These are phyloP conservation scores for Ilyonectria mors-panacis DNA, from an alignment of 2,329 filamentous ascomycete species.

Conservation along the genomic window DNA sequence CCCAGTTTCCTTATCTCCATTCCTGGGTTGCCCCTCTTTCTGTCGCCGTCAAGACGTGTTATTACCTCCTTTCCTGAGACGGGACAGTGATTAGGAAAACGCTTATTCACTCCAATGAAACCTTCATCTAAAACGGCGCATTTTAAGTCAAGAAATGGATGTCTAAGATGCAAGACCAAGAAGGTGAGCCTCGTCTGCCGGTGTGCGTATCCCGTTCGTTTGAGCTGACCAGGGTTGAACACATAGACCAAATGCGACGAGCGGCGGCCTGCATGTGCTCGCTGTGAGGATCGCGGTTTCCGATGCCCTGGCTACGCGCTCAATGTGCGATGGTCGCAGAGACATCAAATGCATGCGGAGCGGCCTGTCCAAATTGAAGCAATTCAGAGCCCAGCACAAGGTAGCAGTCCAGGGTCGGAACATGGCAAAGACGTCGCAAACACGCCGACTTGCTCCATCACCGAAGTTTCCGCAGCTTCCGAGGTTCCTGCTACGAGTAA, in stretches of 20 bases:
- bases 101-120: constrained; percentile 5
- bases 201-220: neutral
- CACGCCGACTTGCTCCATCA: neutral
- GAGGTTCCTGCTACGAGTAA: neutral
- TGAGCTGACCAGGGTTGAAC: constrained; percentile 1
- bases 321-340: constrained; percentile 44
- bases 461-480: neutral
- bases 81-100: neutral
- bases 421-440: neutral
- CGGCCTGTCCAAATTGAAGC: neutral
- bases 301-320: constrained; percentile 44
- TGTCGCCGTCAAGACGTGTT: neutral
- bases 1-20: neutral
- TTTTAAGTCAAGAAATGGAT: constrained; percentile 22
- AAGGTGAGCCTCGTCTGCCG: constrained; percentile 15
- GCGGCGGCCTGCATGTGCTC: constrained; percentile 36
- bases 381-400: neutral
- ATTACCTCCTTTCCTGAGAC: neutral
- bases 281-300: constrained; percentile 38
- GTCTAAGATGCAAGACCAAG: constrained; percentile 27
- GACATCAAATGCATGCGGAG: constrained; percentile 27
- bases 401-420: neutral
- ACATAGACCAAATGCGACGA: constrained; percentile 43
- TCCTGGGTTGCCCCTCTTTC: neutral
- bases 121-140: constrained; percentile 11